A percentile compares a stretch with the other conserved stretches of the same genome.
phyloP scores from a whole-genome alignment of 164 flowering plant species.

The Piper longum region DNA sequence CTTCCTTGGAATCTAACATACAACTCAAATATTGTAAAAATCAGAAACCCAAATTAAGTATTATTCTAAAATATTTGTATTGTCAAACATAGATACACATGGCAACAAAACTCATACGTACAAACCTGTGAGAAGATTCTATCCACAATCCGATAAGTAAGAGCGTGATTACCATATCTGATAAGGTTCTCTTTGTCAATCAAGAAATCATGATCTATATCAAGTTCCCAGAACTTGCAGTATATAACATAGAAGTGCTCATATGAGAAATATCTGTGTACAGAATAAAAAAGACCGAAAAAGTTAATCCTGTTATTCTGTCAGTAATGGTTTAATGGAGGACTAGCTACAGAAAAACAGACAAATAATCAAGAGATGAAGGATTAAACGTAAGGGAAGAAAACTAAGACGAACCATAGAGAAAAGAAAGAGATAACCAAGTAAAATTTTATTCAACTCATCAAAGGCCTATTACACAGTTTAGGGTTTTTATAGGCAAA shows the following conservation, averaged over 20 bases:
- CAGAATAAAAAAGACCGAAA: neutral
- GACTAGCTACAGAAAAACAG: neutral
- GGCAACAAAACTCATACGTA: neutral
- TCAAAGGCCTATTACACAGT: no score
- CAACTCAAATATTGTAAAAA: neutral
- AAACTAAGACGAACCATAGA: no score
- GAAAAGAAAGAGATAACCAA: no score
- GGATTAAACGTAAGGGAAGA: no score
- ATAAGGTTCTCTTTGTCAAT: constrained; percentile 88
- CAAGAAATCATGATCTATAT: constrained; percentile 86
- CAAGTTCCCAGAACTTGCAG: constrained; percentile 99
- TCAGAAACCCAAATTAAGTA: neutral
- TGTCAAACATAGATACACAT: neutral
- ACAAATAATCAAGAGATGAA: no score
- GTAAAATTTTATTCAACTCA: no score
- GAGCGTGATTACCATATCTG: constrained; percentile 92
- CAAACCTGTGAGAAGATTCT: constrained; percentile 91
- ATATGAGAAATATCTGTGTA: constrained; percentile 79
- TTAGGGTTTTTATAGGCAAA: no score
- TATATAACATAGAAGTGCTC: constrained; percentile 96
- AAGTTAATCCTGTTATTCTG: neutral
- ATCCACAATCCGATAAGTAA: constrained; percentile 88
- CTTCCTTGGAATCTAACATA: constrained; percentile 65
- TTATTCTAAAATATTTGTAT: neutral
- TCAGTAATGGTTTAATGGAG: neutral